Conservation (phyloP, 2,329 filamentous ascomycete species). For the Coleophoma eucalyptorum region DNA sequence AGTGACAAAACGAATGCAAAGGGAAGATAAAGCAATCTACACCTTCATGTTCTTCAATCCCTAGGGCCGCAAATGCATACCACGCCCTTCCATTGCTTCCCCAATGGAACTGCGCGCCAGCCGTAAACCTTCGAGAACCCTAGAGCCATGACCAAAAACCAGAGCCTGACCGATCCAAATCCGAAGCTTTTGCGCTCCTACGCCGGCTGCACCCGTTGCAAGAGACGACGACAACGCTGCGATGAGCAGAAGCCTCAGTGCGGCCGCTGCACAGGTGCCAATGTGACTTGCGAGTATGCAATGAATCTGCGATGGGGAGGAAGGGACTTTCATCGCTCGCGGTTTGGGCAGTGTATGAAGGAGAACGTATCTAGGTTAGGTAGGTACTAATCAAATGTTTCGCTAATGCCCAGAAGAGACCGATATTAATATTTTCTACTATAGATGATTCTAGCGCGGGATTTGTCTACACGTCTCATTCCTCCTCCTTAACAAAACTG, state of each 20-base stretch:
- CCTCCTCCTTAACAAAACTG: background rate
- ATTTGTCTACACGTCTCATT: background rate
- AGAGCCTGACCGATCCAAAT: background rate
- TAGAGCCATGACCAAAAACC: background rate
- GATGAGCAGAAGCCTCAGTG: conserved; percentile 37
- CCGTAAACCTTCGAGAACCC: background rate
- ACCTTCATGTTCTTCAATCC: too few species aligned
- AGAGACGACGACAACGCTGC: conserved; percentile 39
- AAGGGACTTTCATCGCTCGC: conserved; percentile 17
- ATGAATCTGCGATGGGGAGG: conserved; percentile 38
- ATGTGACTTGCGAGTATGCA: conserved; percentile 33
- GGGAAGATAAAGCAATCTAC: too few species aligned
- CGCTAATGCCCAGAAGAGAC: background rate
- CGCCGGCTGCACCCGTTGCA: conserved; percentile 38
- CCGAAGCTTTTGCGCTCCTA: conserved; percentile 24
- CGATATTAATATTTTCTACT: background rate
- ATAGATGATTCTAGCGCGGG: background rate
- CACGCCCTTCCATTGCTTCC: too few species aligned
- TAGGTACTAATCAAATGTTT: background rate
- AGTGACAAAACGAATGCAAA: too few species aligned
- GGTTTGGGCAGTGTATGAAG: conserved; percentile 7
- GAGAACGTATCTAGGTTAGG: conserved; percentile 2
- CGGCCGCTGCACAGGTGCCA: conserved; percentile 30
- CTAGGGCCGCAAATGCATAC: too few species aligned
- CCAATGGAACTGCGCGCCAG: too few species aligned